A percentile compares a stretch with the other conserved stretches of the same genome.
Evolutionary conservation across 1,139 yeast species (phyloP).

Genomic region (Hanseniaspora sp.): DNA sequence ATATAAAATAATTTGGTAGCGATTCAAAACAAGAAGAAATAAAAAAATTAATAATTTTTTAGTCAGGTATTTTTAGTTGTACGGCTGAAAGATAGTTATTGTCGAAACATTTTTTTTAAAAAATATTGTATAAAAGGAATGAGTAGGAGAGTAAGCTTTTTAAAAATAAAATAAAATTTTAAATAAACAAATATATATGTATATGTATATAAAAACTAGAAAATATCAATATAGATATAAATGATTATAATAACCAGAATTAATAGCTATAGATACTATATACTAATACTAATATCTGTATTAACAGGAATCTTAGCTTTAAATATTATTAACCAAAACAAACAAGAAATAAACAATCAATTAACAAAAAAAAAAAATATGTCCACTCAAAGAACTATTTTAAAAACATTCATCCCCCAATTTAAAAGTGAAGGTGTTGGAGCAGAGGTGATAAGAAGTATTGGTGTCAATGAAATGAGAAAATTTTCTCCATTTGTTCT

Average conservation of each 20-base stretch:
- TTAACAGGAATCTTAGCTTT: neutral
- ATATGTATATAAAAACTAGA: neutral
- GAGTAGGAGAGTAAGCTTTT: too few relatives aligned
- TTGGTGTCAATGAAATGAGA: slow-evolving; percentile 57
- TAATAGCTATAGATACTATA: neutral
- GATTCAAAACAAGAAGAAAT: too few relatives aligned
- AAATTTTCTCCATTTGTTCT: slow-evolving; percentile 74
- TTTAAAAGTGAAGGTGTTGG: slow-evolving; percentile 85
- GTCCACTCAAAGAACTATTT: slow-evolving; percentile 38
- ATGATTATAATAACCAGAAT: neutral
- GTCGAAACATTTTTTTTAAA: too few relatives aligned
- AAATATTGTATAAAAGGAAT: too few relatives aligned
- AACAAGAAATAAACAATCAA: slow-evolving; percentile 1
- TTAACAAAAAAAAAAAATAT: neutral
- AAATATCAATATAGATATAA: too few relatives aligned
- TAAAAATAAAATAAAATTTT: too few relatives aligned
- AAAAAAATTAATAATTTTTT: too few relatives aligned
- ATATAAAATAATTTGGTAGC: too few relatives aligned
- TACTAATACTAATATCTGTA: neutral
- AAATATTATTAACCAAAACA: neutral
- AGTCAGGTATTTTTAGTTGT: neutral
- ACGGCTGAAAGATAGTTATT: neutral
- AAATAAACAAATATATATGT: too few relatives aligned
- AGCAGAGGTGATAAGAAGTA: slow-evolving; percentile 70
- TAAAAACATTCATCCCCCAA: slow-evolving; percentile 50